Evolutionary conservation across 768 basidiomycete genomes (phyloP).

Genomic region (Kwoniella mangroviensis): DNA sequence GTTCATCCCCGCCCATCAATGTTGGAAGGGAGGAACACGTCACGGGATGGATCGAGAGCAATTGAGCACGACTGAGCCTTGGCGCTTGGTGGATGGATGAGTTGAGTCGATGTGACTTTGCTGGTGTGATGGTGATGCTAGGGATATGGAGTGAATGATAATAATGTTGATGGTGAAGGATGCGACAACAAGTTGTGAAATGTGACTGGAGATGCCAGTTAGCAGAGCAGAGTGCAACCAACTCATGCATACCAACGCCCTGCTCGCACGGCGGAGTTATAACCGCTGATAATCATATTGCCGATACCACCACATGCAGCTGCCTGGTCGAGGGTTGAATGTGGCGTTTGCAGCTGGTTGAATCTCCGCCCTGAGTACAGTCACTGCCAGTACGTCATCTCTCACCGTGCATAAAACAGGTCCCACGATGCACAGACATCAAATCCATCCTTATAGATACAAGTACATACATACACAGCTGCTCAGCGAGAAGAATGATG

Average conservation of each 20-base stretch:
- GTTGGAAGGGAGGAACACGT: conserved; percentile 22
- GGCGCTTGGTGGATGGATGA: background rate
- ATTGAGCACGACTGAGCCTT: background rate
- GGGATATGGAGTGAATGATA: background rate
- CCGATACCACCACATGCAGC: background rate
- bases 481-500: too few relatives aligned
- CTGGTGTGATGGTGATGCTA: background rate
- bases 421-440: background rate
- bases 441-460: background rate
- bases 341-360: background rate
- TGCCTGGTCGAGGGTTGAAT: background rate
- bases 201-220: too few relatives aligned
- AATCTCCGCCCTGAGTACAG: background rate
- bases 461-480: background rate
- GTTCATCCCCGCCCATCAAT: conserved; percentile 31
- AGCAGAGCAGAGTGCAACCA: too few relatives aligned
- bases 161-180: background rate
- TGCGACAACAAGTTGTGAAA: background rate
- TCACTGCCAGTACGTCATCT: background rate
- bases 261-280: background rate
- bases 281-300: background rate
- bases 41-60: conserved; percentile 6
- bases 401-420: background rate
- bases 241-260: too few relatives aligned
- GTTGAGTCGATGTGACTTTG: background rate